Conservation (phyloP, 139 green algal genomes). For the Gonium pectorale region DNA sequence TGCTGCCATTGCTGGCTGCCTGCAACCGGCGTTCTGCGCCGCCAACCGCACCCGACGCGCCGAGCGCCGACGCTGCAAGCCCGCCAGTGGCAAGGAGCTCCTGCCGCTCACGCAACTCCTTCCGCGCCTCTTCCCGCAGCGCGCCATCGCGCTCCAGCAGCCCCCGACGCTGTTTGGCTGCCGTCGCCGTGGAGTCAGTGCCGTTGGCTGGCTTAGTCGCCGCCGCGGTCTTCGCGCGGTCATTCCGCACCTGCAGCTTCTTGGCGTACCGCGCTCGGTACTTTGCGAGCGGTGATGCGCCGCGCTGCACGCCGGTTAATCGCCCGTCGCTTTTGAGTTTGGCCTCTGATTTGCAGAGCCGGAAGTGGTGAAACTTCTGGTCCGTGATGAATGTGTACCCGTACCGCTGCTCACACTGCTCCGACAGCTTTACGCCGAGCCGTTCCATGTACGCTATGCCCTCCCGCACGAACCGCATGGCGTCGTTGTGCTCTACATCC, state of each 20-base stretch:
- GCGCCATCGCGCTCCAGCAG: too few species aligned
- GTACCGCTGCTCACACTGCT: constrained; percentile 27
- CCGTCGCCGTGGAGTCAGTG: background rate
- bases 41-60: too few species aligned
- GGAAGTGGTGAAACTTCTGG: constrained; percentile 34
- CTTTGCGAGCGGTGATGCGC: background rate
- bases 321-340: background rate
- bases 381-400: constrained; percentile 35
- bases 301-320: background rate
- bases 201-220: background rate
- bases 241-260: background rate
- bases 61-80: background rate
- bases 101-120: too few species aligned
- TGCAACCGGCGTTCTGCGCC: background rate
- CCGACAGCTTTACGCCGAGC: constrained; percentile 11
- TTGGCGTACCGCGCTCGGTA: background rate
- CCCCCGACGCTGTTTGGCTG: too few species aligned
- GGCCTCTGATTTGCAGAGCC: constrained; percentile 30
- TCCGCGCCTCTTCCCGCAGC: too few species aligned
- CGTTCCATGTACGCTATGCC: constrained; percentile 8
- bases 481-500: constrained; percentile 23
- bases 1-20: background rate
- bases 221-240: background rate
- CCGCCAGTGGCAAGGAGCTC: too few species aligned
- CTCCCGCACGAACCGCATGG: constrained; percentile 16